Percentiles rank a stretch among this genome's conserved stretches.
phyloP scores from a whole-genome alignment of 768 basidiomycete genomes.

The Leccinum truebloodii region DNA sequence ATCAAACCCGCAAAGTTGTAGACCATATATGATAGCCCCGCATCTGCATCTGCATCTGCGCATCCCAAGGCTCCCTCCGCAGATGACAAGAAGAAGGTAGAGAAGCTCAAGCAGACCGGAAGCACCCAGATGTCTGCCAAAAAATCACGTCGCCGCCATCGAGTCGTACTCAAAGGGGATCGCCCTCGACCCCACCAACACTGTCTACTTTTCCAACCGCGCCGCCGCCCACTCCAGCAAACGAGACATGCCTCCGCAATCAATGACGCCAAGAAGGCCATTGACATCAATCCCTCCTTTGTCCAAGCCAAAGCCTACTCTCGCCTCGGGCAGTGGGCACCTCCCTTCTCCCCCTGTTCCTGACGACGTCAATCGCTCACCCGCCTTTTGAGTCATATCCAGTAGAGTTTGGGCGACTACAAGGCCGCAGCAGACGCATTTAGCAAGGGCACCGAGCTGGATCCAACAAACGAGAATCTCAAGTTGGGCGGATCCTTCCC shows the following conservation, averaged over 20 bases:
- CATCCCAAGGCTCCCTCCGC: conserved; percentile 44
- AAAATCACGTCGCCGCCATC: conserved; percentile 80
- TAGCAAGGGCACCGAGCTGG: conserved; percentile 79
- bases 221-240: conserved; percentile 91
- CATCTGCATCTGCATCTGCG: conserved; percentile 40
- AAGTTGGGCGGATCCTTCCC: conserved; percentile 69
- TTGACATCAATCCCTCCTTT: conserved; percentile 80
- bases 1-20: conserved; percentile 80
- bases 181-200: conserved; percentile 70
- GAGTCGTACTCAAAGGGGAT: conserved; percentile 82
- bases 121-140: conserved; percentile 85
- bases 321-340: conserved; percentile 70
- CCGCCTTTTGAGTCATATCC: conserved; percentile 69
- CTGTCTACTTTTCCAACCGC: conserved; percentile 95
- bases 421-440: conserved; percentile 77
- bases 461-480: conserved; percentile 83
- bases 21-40: conserved; percentile 70
- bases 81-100: conserved; percentile 73
- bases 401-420: conserved; percentile 83
- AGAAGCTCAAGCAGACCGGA: conserved; percentile 72
- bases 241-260: conserved; percentile 78
- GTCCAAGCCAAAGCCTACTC: conserved; percentile 79
- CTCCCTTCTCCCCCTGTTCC: conserved; percentile 4
- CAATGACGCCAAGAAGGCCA: conserved; percentile 84
- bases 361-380: conserved; percentile 12